phyloP scores from a whole-genome alignment of 2,329 filamentous ascomycete genomes.

The Fusarium lyarnte region DNA sequence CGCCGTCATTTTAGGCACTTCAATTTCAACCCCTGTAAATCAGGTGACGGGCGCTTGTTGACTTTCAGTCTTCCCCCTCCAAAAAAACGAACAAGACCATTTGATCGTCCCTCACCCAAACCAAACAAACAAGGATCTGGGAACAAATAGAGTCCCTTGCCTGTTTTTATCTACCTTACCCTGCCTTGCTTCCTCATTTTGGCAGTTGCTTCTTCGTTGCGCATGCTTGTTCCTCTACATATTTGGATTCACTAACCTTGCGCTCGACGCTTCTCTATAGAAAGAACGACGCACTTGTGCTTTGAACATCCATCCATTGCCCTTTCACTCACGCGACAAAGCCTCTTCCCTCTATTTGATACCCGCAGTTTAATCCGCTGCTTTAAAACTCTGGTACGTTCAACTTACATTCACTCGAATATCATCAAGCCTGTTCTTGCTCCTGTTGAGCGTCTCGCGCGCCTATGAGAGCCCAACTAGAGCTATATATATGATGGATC shows the following conservation, averaged over 20 bases:
- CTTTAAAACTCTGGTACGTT: slow-evolving; percentile 33
- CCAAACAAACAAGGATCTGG: slow-evolving; percentile 41
- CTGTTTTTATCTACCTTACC: neutral
- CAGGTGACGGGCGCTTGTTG: slow-evolving; percentile 44
- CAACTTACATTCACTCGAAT: neutral
- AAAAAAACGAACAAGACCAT: slow-evolving; percentile 26
- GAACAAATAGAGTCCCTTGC: slow-evolving; percentile 15
- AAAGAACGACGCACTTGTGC: slow-evolving; percentile 38
- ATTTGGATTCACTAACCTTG: slow-evolving; percentile 30
- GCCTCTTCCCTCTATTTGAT: slow-evolving; percentile 31
- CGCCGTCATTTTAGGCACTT: slow-evolving; percentile 5
- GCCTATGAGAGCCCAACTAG: slow-evolving; percentile 13
- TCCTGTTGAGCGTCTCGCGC: slow-evolving; percentile 7
- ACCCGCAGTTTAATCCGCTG: slow-evolving; percentile 16
- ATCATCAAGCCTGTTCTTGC: neutral
- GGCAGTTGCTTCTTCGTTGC: slow-evolving; percentile 15
- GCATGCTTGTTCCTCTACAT: slow-evolving; percentile 28
- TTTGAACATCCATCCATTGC: slow-evolving; percentile 20
- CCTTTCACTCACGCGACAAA: slow-evolving; percentile 31
- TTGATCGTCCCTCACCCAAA: slow-evolving; percentile 29
- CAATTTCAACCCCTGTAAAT: slow-evolving; percentile 36
- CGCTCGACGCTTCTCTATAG: slow-evolving; percentile 25
- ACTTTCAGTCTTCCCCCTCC: slow-evolving; percentile 38
- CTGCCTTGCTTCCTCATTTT: slow-evolving; percentile 19
- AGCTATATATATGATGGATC: slow-evolving; percentile 37